These are phyloP conservation scores for Nicotiana tomentosiformis DNA, from an alignment of 257 asterid species.

Conservation along the genomic window DNA sequence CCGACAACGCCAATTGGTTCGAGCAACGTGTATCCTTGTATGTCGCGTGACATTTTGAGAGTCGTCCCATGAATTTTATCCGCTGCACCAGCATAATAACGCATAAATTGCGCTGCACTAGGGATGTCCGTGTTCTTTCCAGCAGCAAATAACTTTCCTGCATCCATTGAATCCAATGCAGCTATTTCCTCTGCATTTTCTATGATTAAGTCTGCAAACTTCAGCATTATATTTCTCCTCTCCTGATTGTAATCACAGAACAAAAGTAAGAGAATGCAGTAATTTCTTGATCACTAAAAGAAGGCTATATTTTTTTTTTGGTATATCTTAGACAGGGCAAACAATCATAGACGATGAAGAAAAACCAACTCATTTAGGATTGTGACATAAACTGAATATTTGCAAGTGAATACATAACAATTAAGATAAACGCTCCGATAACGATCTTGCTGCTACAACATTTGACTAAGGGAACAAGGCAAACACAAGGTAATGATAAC, in stretches of 20 bases:
- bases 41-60: conserved; percentile 24
- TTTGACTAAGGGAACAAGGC: no score
- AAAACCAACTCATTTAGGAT: no score
- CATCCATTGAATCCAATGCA: conserved; percentile 31
- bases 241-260: conserved; percentile 15
- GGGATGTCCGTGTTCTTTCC: conserved; percentile 29
- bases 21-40: conserved; percentile 35
- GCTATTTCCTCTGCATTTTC: conserved; percentile 31
- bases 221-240: conserved; percentile 30
- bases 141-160: conserved; percentile 22
- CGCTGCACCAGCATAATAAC: conserved; percentile 41
- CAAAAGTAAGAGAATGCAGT: not conserved
- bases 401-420: not conserved
- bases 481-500: no score
- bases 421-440: no score
- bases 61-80: conserved; percentile 42
- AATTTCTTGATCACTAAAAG: not conserved
- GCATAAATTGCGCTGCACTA: conserved; percentile 6
- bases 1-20: conserved; percentile 45
- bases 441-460: no score
- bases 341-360: no score
- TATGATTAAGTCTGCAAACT: conserved; percentile 29
- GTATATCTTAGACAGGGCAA: not conserved
- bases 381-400: not conserved
- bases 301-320: not conserved